Base-by-base conservation (phyloP, 768 basidiomycete species). In the Leccinum sublutescens region DNA sequence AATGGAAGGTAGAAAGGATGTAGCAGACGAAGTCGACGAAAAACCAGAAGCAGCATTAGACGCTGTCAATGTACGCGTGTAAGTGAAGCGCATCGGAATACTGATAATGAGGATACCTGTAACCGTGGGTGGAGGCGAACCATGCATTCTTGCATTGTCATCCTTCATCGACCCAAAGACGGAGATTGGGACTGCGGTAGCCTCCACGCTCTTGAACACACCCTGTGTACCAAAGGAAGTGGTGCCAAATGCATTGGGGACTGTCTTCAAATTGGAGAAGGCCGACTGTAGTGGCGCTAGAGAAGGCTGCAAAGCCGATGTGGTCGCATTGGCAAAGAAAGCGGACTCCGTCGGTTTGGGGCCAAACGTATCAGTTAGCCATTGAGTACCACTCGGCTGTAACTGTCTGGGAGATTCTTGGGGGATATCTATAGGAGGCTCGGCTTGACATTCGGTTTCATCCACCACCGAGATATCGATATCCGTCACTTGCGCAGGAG, bases 171-270 rank as follows among this genome's bases (percentile, higher is more conserved):
- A 9, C 36, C 55, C 61, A 50, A 66, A 68, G 29, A 36, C 54
- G 27, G 62, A 58, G 3, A 21, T 8, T 4, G 58, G 29, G 23
- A 59, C 23, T 25, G 59, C 14, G 5, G 63, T 27, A 25, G 50
- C 15, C 5, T 52, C 54, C n/a, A 21, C 27, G 19, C 45, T 60
- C 50, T 56, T 31, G 49, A 61, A 60, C 9, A 31, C 36, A 29
- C 54, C 58, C 6, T 60, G 59, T 17, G 52, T 47, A 19, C 58
- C 54, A 33, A 72, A 72, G 50, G 72, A 63, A 23, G 59, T 8
- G 8, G 54, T 68, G 1, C 72, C 72, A 56, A 79, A 79, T 5
- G 65, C 68, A 36, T 75, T 80, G 2, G 73, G 70, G 4, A 66
- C 61, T 1, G 75, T 63, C 11, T 68, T 64, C 7, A 79, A 55